These are phyloP conservation scores for Malassezia caprae DNA, from an alignment of 1,284 basidiomycete species.

Conservation along the genomic window DNA sequence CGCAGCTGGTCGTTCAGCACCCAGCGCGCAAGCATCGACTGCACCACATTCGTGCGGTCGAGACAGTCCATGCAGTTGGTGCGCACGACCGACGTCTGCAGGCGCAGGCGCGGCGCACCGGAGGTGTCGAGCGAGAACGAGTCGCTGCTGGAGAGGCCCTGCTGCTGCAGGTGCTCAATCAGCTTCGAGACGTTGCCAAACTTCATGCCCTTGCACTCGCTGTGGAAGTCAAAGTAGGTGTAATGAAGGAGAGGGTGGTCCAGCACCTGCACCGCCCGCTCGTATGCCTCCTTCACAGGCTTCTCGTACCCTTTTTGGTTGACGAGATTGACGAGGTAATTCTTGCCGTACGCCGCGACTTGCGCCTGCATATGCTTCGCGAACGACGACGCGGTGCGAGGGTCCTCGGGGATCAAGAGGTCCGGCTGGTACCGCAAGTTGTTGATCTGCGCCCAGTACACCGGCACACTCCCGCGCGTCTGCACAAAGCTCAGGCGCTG, in stretches of 20 bases:
- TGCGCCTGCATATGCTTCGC: slow-evolving; percentile 67
- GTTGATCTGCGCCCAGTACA: slow-evolving; percentile 96
- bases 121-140: slow-evolving; percentile 24
- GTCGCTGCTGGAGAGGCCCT: slow-evolving; percentile 57
- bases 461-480: slow-evolving; percentile 80
- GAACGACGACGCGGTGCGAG: slow-evolving; percentile 65
- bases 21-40: slow-evolving; percentile 50
- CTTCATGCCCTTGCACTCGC: slow-evolving; percentile 86
- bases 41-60: slow-evolving; percentile 88
- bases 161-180: slow-evolving; percentile 61
- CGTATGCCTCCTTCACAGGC: slow-evolving; percentile 91
- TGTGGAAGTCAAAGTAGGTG: slow-evolving; percentile 95
- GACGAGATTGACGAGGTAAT: slow-evolving; percentile 79
- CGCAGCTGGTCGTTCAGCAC: slow-evolving; percentile 62
- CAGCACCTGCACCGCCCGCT: slow-evolving; percentile 60
- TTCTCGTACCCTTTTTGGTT: slow-evolving; percentile 91
- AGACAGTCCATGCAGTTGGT: slow-evolving; percentile 70
- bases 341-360: slow-evolving; percentile 66
- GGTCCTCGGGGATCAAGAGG: slow-evolving; percentile 85
- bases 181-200: slow-evolving; percentile 84
- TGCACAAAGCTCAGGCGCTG: slow-evolving; percentile 67
- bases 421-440: slow-evolving; percentile 94
- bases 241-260: slow-evolving; percentile 66
- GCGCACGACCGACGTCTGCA: slow-evolving; percentile 50
- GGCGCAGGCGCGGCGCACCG: slow-evolving; percentile 20